Evolutionary conservation across 2,329 filamentous ascomycete species (phyloP), one percentile per base, ranked within the genome.

Genomic region (Aspergillaceae sp.): DNA sequence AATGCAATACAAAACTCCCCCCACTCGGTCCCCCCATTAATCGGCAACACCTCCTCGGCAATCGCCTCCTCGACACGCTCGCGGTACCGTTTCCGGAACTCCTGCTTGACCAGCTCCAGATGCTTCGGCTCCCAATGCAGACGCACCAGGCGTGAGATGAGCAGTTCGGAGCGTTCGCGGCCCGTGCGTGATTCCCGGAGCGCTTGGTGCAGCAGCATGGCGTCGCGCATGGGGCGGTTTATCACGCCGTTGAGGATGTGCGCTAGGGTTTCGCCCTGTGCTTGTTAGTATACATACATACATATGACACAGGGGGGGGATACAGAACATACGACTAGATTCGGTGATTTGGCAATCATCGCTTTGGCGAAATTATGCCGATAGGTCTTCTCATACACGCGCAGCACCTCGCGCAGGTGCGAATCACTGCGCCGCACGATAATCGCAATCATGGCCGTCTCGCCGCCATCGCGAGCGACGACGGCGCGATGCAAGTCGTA

Each of bases 211-310:
- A 98, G 75, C 2, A 97, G 82, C 34, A 96, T 77, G 3, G 91
- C 88, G 65, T 97, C 92, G 46, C 92, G 87, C 51, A 94, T 88
- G 4, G 92, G 90, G 48, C 86, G 86, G 71, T 97, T 97, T 72
- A 97, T 94, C 47, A 94, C 83, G 59, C 92, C 92, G 69, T 97
- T 96, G 60, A 98, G 83, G 56, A 97, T 87, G 67, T 97, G 92
- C 0, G 89, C 87, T 34, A 97, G 81, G 19, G 94, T 82, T 71
- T 98, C 92, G 53, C 92, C 92, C 90, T 96, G 56, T 5, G 45
- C 32, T 57, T 41, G 32, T 51, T 50, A 51, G 49, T 27, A 28
- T 41, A 4, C 11, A 8, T 26, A 9, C 4, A n/a, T 32, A 49
- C 11, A 8, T 5, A 10, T 35, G 10, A 32, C 41, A 47, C 41